Conservation (phyloP, 352 stramenopile species). For the Globisporangium ultimum region DNA sequence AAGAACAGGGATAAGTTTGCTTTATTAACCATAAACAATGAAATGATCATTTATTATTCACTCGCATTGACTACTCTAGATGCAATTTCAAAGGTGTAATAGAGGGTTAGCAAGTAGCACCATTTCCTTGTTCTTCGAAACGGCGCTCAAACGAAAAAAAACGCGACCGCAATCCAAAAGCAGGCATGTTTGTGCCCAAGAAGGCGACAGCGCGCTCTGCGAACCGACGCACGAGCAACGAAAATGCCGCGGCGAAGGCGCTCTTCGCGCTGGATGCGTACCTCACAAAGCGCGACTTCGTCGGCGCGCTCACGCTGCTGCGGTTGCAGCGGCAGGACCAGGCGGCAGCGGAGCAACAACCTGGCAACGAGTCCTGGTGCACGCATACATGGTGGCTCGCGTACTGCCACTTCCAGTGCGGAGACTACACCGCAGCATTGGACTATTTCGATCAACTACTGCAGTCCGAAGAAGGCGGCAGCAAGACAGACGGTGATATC, state of each 20-base stretch:
- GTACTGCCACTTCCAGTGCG: conserved; percentile 67
- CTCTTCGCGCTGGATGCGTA: conserved; percentile 22
- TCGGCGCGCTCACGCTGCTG: conserved; percentile 20
- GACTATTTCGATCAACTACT: conserved; percentile 53
- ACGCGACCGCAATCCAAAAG: background rate
- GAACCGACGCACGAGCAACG: background rate
- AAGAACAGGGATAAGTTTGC: too few species aligned
- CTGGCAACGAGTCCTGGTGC: conserved; percentile 11
- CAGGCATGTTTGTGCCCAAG: background rate
- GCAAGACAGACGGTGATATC: background rate
- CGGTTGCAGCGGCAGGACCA: conserved; percentile 18
- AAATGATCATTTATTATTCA: too few species aligned
- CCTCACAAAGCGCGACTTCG: conserved; percentile 19
- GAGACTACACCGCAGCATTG: conserved; percentile 41
- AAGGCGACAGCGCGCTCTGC: background rate
- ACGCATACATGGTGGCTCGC: conserved; percentile 60
- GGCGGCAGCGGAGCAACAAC: background rate
- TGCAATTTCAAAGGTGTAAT: too few species aligned
- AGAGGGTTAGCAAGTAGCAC: too few species aligned
- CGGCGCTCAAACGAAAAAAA: background rate
- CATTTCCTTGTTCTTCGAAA: background rate
- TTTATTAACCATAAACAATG: too few species aligned
- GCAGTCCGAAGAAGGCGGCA: conserved; percentile 10
- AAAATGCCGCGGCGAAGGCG: background rate
- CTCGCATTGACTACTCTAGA: too few species aligned